Percentiles rank a stretch among this genome's conserved stretches.
Evolutionary conservation across 345 rosid genomes (phyloP).

Genomic region (Moricandia moricandioides): DNA sequence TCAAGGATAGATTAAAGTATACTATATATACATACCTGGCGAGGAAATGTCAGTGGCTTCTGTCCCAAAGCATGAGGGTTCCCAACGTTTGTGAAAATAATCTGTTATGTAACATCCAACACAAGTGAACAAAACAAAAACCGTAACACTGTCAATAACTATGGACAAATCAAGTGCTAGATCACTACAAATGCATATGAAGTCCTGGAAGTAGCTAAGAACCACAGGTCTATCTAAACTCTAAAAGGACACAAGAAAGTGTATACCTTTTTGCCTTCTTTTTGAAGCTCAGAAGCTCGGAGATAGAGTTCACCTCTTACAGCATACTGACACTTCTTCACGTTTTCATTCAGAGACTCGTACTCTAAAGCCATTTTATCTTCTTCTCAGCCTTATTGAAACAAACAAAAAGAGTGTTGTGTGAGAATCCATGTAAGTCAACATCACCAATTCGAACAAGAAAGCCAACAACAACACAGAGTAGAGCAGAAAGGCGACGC

Average conservation of each 20-base stretch:
- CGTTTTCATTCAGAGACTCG: constrained; percentile 76
- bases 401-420: neutral
- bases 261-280: constrained; percentile 94
- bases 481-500: constrained; percentile 1
- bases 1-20: constrained; percentile 22
- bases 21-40: constrained; percentile 54
- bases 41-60: constrained; percentile 92
- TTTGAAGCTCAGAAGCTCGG: constrained; percentile 99
- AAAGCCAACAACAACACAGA: neutral
- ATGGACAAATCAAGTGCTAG: neutral
- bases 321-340: constrained; percentile 94
- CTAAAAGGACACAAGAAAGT: neutral
- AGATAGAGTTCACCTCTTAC: constrained; percentile 97
- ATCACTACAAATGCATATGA: neutral
- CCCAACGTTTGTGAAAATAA: constrained; percentile 97
- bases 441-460: too few relatives aligned
- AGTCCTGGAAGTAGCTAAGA: too few relatives aligned
- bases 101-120: constrained; percentile 43
- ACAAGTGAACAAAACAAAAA: neutral
- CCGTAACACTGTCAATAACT: neutral
- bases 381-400: neutral
- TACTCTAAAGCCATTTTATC: constrained; percentile 72
- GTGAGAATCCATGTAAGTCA: neutral
- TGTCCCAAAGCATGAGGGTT: constrained; percentile 99
- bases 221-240: too few relatives aligned